A percentile compares a stretch with the other conserved stretches of the same genome.
phyloP scores from a whole-genome alignment of 305 asterid genomes.

The Plantago rigida region DNA sequence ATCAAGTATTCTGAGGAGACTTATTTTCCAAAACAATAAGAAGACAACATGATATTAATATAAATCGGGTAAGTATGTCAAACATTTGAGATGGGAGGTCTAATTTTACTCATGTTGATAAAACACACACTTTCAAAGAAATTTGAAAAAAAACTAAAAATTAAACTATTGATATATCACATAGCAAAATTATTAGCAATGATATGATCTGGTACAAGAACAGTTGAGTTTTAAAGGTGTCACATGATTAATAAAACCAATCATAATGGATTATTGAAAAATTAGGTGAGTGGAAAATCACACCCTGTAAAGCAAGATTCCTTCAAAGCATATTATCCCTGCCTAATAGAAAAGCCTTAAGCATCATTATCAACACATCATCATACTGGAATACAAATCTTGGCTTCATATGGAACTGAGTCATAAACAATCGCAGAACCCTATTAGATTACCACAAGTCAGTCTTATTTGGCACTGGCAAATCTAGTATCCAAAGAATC shows the following conservation, averaged over 20 bases:
- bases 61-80: no score
- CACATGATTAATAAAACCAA: background rate
- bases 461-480: background rate
- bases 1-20: no score
- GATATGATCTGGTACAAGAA: no score
- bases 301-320: constrained; percentile 29
- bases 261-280: constrained; percentile 21
- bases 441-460: background rate
- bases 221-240: background rate
- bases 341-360: constrained; percentile 20
- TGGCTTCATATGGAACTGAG: constrained; percentile 27
- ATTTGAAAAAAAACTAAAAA: no score
- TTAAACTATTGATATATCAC: no score
- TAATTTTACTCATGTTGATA: no score
- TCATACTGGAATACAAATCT: constrained; percentile 25
- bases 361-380: constrained; percentile 24
- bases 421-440: background rate
- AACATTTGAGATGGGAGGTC: no score
- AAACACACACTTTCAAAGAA: no score
- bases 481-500: background rate
- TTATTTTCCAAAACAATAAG: no score
- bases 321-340: constrained; percentile 23
- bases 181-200: no score
- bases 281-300: constrained; percentile 6
- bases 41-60: no score